A percentile compares a stretch with the other conserved stretches of the same genome.
Evolutionary conservation across 176 grass and related monocot species (phyloP).

Genomic region (Avena eriantha): DNA sequence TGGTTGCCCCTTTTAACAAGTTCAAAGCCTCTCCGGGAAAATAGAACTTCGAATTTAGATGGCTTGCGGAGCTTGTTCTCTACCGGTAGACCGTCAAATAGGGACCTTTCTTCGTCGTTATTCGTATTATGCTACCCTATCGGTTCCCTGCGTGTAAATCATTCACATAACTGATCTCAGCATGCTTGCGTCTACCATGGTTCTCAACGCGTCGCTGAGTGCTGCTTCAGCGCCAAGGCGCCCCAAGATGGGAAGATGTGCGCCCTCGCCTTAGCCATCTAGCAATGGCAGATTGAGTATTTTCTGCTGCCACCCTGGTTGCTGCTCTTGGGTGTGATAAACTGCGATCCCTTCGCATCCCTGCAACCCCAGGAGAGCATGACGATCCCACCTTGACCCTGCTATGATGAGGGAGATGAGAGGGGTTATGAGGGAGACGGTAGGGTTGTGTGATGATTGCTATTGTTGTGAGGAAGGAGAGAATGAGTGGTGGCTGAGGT

Average conservation of each 20-base stretch:
- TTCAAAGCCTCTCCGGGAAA: neutral
- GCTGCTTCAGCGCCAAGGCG: neutral
- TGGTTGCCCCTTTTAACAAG: neutral
- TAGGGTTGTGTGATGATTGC: neutral
- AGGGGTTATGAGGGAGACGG: neutral
- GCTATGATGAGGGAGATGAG: neutral
- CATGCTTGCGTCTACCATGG: neutral
- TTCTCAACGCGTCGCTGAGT: neutral
- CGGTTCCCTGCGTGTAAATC: neutral
- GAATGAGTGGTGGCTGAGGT: neutral
- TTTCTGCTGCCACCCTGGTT: neutral
- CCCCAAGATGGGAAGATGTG: neutral
- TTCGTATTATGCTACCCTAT: neutral
- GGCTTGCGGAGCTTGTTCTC: neutral
- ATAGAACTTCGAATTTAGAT: neutral
- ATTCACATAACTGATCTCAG: neutral
- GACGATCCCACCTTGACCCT: neutral
- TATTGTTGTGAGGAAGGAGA: neutral
- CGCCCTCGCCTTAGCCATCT: neutral
- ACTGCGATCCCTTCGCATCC: neutral
- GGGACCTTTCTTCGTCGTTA: slow-evolving; percentile 2
- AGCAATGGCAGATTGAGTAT: neutral
- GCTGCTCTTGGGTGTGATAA: neutral
- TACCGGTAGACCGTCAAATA: neutral
- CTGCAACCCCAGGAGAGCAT: neutral